phyloP scores from a whole-genome alignment of 1,139 yeast genomes.

The Oligophagozyma castellii region DNA sequence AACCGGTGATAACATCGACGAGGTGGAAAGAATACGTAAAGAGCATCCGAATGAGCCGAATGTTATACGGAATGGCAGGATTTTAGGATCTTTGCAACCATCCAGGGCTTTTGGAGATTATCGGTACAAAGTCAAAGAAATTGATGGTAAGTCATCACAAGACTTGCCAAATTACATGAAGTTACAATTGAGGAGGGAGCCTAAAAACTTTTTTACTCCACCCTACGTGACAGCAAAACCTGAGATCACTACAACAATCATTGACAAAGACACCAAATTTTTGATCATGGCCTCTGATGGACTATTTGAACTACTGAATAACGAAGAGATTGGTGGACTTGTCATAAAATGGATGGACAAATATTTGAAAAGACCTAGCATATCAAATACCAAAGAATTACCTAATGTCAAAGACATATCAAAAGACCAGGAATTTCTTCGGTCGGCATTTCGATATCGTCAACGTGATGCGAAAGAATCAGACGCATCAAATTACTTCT shows the following conservation, averaged over 20 bases:
- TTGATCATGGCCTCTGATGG: constrained; percentile 94
- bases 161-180: constrained; percentile 68
- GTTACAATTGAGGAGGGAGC: constrained; percentile 74
- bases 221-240: constrained; percentile 98
- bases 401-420: constrained; percentile 55
- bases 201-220: constrained; percentile 70
- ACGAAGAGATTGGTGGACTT: constrained; percentile 83
- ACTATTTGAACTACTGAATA: constrained; percentile 76
- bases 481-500: constrained; percentile 31
- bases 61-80: constrained; percentile 76
- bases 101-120: constrained; percentile 97
- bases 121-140: constrained; percentile 67
- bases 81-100: constrained; percentile 91
- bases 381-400: constrained; percentile 26
- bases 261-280: constrained; percentile 69
- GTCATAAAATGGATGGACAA: constrained; percentile 91
- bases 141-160: constrained; percentile 28
- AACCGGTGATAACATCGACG: constrained; percentile 84
- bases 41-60: constrained; percentile 90
- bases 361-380: constrained; percentile 36
- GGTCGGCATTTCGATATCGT: constrained; percentile 41
- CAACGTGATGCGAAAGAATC: constrained; percentile 11
- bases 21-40: constrained; percentile 64
- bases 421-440: constrained; percentile 40
- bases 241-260: constrained; percentile 69